Conservation (phyloP, 1,284 basidiomycete genomes). For the Sporisorium reilianum region DNA sequence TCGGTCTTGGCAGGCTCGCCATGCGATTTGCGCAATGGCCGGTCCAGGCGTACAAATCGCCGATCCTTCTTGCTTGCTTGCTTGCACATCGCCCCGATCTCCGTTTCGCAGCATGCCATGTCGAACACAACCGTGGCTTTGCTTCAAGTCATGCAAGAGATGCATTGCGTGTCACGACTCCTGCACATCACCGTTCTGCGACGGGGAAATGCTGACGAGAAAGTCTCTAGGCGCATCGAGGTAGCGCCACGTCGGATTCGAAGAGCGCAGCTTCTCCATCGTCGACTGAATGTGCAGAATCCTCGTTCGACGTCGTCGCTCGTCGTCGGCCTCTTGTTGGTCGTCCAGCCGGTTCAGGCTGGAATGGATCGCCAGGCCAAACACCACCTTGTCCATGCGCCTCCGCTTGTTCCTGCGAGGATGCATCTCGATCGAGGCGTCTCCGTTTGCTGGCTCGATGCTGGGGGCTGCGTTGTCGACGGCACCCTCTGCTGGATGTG, state of each 20-base stretch:
- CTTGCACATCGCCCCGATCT: not conserved
- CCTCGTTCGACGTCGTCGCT: slow-evolving; percentile 22
- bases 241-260: slow-evolving; percentile 35
- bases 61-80: not conserved
- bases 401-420: slow-evolving; percentile 23
- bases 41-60: not conserved
- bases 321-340: slow-evolving; percentile 30
- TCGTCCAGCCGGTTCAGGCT: slow-evolving; percentile 28
- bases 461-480: not conserved
- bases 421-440: slow-evolving; percentile 6
- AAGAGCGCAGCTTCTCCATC: slow-evolving; percentile 27
- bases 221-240: slow-evolving; percentile 38
- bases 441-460: not conserved
- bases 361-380: slow-evolving; percentile 35
- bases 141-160: not conserved
- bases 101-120: not conserved
- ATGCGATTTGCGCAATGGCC: not conserved
- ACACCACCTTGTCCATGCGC: slow-evolving; percentile 38
- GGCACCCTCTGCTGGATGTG: not conserved
- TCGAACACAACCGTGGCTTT: no score
- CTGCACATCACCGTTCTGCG: not conserved
- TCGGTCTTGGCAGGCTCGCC: not conserved
- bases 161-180: not conserved
- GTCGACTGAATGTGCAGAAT: slow-evolving; percentile 29
- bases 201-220: slow-evolving; percentile 33